Evolutionary conservation across 164 flowering plant species (phyloP), one percentile per base, ranked within the genome.

Genomic region (Aristolochia californica): DNA sequence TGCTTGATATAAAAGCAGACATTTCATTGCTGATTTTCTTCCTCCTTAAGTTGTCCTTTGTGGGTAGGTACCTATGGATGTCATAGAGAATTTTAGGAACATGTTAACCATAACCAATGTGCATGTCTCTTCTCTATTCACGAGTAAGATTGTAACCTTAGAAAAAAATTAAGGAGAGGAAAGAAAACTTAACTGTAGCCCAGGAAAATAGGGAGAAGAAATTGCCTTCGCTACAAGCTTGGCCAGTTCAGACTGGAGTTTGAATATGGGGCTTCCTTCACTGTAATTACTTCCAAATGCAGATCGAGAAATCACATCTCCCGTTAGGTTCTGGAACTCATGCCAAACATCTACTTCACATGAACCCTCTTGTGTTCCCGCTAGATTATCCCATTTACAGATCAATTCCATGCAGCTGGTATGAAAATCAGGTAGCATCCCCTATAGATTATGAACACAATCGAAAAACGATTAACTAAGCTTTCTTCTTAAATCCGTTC

Each of bases 11-110:
- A 5, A 45, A 13, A 22, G 55, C 43, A 15, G 17, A 13, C 0
- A 74, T 51, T 57, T 68, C 56, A 20, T 48, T 60, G 10, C 38
- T 20, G 12, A 71, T 60, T 43, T 58, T 52, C 60, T 43, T 65
- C 61, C 64, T 71, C 53, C 72, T 68, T 8, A 18, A 49, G 61
- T 71, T 74, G 8, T 13, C 48, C 27, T 55, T 57, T 56, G 68
- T 67, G 4, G 74, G 74, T 18, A 71, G 16, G 53, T 60, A 67
- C 60, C 74, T 71, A 61, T 24, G 14, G 21, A 9, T 17, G n/a
- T n/a, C n/a, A n/a, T n/a, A n/a, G n/a, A n/a, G n/a, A n/a, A n/a
- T n/a, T n/a, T n/a, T n/a, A n/a, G n/a, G n/a, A n/a, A n/a, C n/a
- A n/a, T n/a, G n/a, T n/a, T n/a, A n/a, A n/a, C n/a, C n/a, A n/a